These are phyloP conservation scores for Neonectria punicea DNA, from an alignment of 2,329 filamentous ascomycete species.

Conservation along the genomic window DNA sequence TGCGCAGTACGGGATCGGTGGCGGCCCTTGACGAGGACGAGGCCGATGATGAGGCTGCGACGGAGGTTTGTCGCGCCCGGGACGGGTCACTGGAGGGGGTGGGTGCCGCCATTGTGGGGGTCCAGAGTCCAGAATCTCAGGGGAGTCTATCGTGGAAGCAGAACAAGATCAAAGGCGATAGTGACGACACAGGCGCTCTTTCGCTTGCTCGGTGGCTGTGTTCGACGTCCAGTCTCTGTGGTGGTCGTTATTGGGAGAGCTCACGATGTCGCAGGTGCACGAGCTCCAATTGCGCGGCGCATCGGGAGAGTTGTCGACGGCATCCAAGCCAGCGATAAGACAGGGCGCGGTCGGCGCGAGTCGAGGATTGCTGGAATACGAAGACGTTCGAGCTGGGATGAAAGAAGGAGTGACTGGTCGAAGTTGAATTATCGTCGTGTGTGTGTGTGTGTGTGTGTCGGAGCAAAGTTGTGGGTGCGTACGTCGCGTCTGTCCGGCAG, in stretches of 20 bases:
- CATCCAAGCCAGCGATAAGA: slow-evolving; percentile 34
- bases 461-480: background rate
- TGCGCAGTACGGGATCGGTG: slow-evolving; percentile 79
- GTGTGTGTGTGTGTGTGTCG: background rate
- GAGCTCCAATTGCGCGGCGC: slow-evolving; percentile 40
- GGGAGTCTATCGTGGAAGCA: background rate
- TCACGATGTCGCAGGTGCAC: slow-evolving; percentile 34
- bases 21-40: slow-evolving; percentile 33
- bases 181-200: background rate
- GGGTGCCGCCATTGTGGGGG: slow-evolving; percentile 35
- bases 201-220: background rate
- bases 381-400: background rate
- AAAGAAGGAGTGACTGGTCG: background rate
- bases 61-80: slow-evolving; percentile 26
- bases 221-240: slow-evolving; percentile 2
- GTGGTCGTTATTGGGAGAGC: slow-evolving; percentile 10
- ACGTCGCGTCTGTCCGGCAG: background rate
- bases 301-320: slow-evolving; percentile 36
- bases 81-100: slow-evolving; percentile 36
- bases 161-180: background rate
- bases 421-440: background rate
- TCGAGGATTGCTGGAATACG: background rate
- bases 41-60: slow-evolving; percentile 19
- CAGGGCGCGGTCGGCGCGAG: slow-evolving; percentile 3
- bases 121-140: slow-evolving; percentile 1